A percentile compares a stretch with the other conserved stretches of the same genome.
Evolutionary conservation across 495 filamentous ascomycete species (phyloP).

Genomic region (Tuber aestivum): DNA sequence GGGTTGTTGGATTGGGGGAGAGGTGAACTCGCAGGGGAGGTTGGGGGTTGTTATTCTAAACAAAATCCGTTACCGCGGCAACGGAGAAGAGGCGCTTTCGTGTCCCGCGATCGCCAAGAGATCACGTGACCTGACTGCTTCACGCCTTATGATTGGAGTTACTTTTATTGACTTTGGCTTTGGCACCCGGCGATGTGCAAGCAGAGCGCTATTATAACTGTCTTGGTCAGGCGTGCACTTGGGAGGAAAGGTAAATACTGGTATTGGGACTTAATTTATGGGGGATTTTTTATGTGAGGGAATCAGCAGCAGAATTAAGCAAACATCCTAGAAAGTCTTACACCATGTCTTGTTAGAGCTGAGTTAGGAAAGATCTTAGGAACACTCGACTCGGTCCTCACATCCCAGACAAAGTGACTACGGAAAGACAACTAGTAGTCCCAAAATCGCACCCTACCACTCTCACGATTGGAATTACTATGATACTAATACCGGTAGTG

Average conservation of each 20-base stretch:
- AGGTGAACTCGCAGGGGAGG: neutral
- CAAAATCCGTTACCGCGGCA: neutral
- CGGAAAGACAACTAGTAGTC: neutral
- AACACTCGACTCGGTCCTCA: neutral
- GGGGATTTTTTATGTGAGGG: neutral
- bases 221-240: neutral
- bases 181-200: no score
- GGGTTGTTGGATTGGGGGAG: neutral
- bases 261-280: neutral
- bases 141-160: no score
- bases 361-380: neutral
- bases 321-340: neutral
- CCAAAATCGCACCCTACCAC: neutral
- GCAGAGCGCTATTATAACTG: neutral
- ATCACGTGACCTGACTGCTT: neutral
- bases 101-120: neutral
- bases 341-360: neutral
- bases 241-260: neutral
- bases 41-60: neutral
- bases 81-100: neutral
- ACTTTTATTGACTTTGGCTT: neutral
- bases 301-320: neutral
- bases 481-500: neutral
- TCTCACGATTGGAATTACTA: neutral
- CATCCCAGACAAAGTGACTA: neutral